These are phyloP conservation scores for Aspergillus luchuensis DNA, from an alignment of 2,329 filamentous ascomycete genomes.

Conservation along the genomic window DNA sequence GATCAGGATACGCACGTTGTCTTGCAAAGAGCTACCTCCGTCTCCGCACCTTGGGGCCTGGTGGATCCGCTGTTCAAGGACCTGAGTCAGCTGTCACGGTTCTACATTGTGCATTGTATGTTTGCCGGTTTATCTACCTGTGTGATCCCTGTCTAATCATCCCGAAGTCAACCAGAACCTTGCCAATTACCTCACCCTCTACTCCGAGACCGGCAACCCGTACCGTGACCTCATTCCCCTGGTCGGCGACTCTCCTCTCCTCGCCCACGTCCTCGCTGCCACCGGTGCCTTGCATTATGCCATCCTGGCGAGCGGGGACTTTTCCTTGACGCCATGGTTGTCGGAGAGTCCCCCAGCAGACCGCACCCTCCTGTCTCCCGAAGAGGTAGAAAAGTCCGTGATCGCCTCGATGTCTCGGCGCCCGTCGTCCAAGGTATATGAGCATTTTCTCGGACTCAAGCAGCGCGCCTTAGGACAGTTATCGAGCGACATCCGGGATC, in stretches of 20 bases:
- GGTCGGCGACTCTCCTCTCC: constrained; percentile 47
- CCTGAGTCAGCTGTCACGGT: constrained; percentile 45
- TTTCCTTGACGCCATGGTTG: constrained; percentile 38
- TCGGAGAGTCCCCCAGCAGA: constrained; percentile 20
- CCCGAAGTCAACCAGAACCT: constrained; percentile 40
- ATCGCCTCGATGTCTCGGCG: constrained; percentile 34
- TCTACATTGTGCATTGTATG: constrained; percentile 52
- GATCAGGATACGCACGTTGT: not conserved
- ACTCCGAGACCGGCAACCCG: constrained; percentile 51
- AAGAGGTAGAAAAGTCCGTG: constrained; percentile 34
- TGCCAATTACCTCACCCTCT: constrained; percentile 50
- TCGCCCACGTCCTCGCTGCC: constrained; percentile 51
- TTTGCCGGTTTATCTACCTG: not conserved
- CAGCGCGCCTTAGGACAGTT: constrained; percentile 51
- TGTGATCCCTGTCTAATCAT: constrained; percentile 20
- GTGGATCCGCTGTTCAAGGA: constrained; percentile 53
- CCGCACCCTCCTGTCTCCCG: constrained; percentile 23
- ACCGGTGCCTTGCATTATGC: constrained; percentile 53
- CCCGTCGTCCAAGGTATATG: constrained; percentile 40
- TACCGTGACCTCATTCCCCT: constrained; percentile 53
- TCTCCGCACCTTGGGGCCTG: constrained; percentile 42
- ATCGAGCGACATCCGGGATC: constrained; percentile 34
- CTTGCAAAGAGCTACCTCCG: constrained; percentile 7
- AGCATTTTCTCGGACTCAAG: constrained; percentile 50
- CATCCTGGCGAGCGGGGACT: constrained; percentile 40